Conservation (phyloP, 345 rosid species). For the Hirschfeldia incana region DNA sequence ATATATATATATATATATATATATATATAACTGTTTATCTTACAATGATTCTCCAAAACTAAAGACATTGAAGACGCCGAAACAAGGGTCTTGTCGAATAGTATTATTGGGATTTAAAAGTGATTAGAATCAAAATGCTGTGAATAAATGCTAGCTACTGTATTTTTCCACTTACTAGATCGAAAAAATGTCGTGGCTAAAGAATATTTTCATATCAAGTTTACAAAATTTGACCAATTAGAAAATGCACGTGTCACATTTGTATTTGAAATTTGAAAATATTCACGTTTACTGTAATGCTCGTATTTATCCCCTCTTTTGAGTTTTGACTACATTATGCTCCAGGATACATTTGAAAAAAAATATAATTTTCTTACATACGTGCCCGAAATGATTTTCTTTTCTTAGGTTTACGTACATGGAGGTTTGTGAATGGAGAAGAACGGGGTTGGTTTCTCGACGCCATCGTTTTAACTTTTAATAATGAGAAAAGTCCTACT, state of each 20-base stretch:
- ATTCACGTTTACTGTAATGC: background rate
- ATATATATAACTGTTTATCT: too few species aligned
- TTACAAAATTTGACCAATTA: slow-evolving; percentile 10
- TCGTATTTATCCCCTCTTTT: slow-evolving; percentile 3
- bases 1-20: too few species aligned
- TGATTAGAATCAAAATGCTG: background rate
- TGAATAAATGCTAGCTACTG: background rate
- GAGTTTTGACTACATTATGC: slow-evolving; percentile 9
- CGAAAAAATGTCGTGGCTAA: background rate
- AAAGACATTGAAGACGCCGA: too few species aligned
- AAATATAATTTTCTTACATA: slow-evolving; percentile 4
- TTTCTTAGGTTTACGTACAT: background rate
- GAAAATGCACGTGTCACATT: slow-evolving; percentile 16
- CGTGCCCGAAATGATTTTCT: slow-evolving; percentile 19
- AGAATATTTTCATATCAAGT: slow-evolving; percentile 19
- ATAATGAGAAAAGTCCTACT: background rate
- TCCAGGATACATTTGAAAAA: background rate
- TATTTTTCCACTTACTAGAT: background rate
- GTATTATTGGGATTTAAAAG: background rate
- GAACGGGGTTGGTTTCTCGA: slow-evolving; percentile 14
- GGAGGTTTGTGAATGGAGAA: slow-evolving; percentile 19
- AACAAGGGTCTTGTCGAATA: background rate
- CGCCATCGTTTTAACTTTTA: background rate
- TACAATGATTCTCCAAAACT: too few species aligned
- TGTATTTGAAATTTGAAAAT: background rate